Evolutionary conservation across 2,329 filamentous ascomycete species (phyloP).

Genomic region (Venturia carpophila): DNA sequence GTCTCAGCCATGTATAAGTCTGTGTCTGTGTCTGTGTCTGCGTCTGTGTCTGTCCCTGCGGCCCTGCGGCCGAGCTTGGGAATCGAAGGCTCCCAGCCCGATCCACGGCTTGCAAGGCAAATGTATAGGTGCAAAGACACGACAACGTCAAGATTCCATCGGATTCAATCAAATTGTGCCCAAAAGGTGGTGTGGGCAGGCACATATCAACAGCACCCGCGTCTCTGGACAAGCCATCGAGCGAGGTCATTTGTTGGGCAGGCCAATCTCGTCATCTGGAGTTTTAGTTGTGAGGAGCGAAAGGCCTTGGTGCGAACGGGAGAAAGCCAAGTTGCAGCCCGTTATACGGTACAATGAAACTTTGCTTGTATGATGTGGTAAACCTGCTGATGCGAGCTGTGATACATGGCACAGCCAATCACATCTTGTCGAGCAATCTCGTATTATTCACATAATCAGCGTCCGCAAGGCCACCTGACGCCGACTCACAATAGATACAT

Average conservation of each 20-base stretch:
- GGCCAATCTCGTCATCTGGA: conserved; percentile 16
- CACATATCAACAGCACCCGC: conserved; percentile 17
- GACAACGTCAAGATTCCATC: conserved; percentile 14
- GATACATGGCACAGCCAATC: not conserved
- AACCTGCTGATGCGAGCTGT: not conserved
- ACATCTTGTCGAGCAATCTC: not conserved
- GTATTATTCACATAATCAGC: not conserved
- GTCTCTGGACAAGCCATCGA: conserved; percentile 6
- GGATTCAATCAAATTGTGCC: conserved; percentile 17
- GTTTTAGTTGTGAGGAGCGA: conserved; percentile 15
- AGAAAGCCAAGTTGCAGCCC: not conserved
- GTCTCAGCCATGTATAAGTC: conserved; percentile 1
- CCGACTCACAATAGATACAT: not conserved
- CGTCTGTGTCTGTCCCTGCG: not conserved
- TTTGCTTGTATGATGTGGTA: not conserved
- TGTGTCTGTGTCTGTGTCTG: conserved; percentile 1
- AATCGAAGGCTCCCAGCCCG: not conserved
- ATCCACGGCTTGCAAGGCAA: not conserved
- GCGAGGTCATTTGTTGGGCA: conserved; percentile 12
- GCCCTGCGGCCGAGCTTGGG: not conserved
- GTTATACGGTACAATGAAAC: conserved; percentile 1
- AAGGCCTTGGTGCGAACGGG: not conserved
- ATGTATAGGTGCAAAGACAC: not conserved
- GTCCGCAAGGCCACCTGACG: not conserved
- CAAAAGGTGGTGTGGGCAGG: conserved; percentile 16